These are phyloP conservation scores for Panicum hallii DNA, from an alignment of 202 grass and related monocot genomes.

Conservation along the genomic window DNA sequence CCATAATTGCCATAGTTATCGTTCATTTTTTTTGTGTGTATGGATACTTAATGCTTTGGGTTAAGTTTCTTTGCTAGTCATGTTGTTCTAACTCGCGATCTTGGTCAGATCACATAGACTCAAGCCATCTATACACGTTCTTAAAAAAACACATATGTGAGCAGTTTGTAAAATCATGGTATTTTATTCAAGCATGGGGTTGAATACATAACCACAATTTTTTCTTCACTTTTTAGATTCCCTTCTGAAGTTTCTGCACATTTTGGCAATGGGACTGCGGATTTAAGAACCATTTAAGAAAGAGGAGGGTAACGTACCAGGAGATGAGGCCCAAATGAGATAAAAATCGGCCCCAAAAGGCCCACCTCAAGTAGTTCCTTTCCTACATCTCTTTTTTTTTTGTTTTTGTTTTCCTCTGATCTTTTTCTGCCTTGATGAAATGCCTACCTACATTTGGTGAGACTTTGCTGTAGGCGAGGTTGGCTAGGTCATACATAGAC, in stretches of 20 bases:
- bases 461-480: slow-evolving; percentile 28
- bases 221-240: neutral
- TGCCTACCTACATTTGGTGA: slow-evolving; percentile 20
- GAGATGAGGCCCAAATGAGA: neutral
- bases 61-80: neutral
- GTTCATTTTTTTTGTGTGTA: neutral
- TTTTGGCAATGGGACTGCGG: too few relatives aligned
- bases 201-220: neutral
- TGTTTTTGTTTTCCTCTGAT: neutral
- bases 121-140: too few relatives aligned
- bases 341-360: slow-evolving; percentile 1
- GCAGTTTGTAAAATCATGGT: neutral
- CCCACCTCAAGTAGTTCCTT: neutral
- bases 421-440: neutral
- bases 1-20: neutral
- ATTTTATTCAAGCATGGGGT: neutral
- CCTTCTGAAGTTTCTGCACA: neutral
- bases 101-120: too few relatives aligned
- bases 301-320: neutral
- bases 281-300: neutral
- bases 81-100: neutral
- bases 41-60: neutral
- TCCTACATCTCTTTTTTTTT: neutral
- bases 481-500: neutral
- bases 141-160: too few relatives aligned